Evolutionary conservation across 345 rosid species (phyloP), one percentile per base, ranked within the genome.

Genomic region (Citrus maxima): DNA sequence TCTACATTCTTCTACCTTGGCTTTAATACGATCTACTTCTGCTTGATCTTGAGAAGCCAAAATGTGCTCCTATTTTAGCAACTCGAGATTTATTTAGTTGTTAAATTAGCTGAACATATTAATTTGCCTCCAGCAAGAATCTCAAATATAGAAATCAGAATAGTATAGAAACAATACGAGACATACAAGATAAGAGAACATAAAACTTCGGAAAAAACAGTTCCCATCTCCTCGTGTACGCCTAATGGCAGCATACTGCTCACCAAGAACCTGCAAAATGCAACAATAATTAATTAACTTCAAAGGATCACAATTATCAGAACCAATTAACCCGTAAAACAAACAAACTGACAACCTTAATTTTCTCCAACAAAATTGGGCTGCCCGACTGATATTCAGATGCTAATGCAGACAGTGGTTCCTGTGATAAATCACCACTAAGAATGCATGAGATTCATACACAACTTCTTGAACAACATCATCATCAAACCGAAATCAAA

Each of bases 171-270:
- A 77, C 37, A 59, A 75, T 13, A 37, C 3, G 22, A 80, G 73
- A 79, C 93, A 77, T 93, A 94, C 98, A 77, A 97, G 98, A 86
- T 97, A 97, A 2, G 98, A 86, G 80, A 94, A 94, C 99, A 94
- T 94, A 81, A 96, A 94, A 82, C 98, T 87, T 21, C 98, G 92
- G 81, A 97, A 97, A 82, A 97, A 97, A 88, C 99, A 97, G 78
- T 97, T 97, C 58, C 99, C 99, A 88, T 97, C 99, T 7, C 99
- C 99, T 34, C 96, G 88, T 25, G 99, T 91, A 83, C 99, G 85
- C 85, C 99, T 84, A 74, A 97, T 94, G 77, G 90, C 93, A 69
- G 67, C 88, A 86, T 91, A 93, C 76, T 87, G 91, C 71, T 85
- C 91, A 37, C 72, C 88, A 70, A 97, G 97, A 67, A 90, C 80